Base-by-base conservation (phyloP, 805 yeast species). In the Yamadazyma paraphyllophila region DNA sequence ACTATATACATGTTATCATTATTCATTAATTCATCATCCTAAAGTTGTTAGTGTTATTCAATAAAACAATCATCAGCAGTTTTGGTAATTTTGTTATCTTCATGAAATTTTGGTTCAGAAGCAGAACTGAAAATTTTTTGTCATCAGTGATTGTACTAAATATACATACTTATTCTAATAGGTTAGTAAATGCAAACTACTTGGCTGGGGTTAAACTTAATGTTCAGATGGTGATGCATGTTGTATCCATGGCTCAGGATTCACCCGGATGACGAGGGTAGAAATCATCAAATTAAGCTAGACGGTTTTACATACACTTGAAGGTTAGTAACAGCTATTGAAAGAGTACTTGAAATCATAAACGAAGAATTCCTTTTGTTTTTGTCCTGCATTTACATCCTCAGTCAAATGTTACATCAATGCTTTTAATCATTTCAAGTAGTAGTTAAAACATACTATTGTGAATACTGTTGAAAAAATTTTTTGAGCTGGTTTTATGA, bases 181-280 rank as follows among this genome's bases (percentile, higher is more conserved):
- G 35, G 41, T 41, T 48, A 44, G 45, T 44, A 42, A 26, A 29
- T 31, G 24, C 31, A 35, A n/a, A 27, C 24, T n/a, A 14, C 30
- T 33, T 7, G 29, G n/a, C n/a, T n/a, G n/a, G 20, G 13, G 16
- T 15, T 20, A 25, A 12, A 45, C 45, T 38, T 38, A 41, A 41
- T 46, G 34, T 47, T 88, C 96, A 88, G 96, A 85, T 88, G 96
- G 96, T 88, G 96, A 88, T 88, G 96, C 96, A 88, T 88, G 96
- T 50, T 69, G 72, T 71, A 79, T 83, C 87, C 86, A 70, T 69
- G 85, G 94, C 83, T 82, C 94, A 87, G 77, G 78, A 60, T 61
- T 77, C 80, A 67, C 80, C 80, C 72, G 77, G 73, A 67, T 62
- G 52, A 48, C 46, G 46, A 53, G 62, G 54, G 60, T 46, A 49